Conservation (phyloP, 306 rosid genomes). For the Quercus robur region DNA sequence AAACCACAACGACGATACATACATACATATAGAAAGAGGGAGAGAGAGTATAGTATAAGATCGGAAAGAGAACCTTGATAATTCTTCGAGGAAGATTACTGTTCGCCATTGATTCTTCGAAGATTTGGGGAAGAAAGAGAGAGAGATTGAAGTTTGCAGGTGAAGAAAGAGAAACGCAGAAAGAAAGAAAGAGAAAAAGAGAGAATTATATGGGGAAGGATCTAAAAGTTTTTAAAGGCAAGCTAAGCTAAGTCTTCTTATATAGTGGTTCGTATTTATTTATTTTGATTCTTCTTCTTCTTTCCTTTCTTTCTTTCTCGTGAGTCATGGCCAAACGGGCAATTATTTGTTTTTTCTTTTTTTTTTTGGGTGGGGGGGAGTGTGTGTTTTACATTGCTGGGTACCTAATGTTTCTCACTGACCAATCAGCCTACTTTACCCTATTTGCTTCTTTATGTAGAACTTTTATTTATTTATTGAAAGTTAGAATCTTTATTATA, state of each 20-base stretch:
- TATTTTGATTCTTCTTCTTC: background rate
- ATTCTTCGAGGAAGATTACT: conserved; percentile 93
- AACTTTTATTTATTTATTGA: too few relatives aligned
- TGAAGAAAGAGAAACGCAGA: background rate
- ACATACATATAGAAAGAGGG: conserved; percentile 11
- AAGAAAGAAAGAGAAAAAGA: background rate
- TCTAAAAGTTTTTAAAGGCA: background rate
- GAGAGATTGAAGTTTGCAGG: background rate
- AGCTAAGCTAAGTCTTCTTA: too few relatives aligned
- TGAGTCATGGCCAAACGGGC: background rate
- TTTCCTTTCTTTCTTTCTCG: background rate
- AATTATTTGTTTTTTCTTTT: background rate
- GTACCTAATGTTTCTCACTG: background rate
- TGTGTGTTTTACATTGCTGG: background rate
- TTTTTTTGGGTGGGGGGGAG: background rate
- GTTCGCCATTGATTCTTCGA: conserved; percentile 56
- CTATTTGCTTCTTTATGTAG: too few relatives aligned
- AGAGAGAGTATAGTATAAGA: conserved; percentile 33
- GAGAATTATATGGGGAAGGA: background rate
- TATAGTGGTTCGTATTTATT: background rate
- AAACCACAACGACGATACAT: background rate
- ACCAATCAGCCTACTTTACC: background rate
- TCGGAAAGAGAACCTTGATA: conserved; percentile 48
- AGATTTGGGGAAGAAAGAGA: background rate
- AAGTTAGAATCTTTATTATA: too few relatives aligned